These are phyloP conservation scores for Aureobasidium zeae DNA, from an alignment of 2,329 filamentous ascomycete species.

Conservation along the genomic window DNA sequence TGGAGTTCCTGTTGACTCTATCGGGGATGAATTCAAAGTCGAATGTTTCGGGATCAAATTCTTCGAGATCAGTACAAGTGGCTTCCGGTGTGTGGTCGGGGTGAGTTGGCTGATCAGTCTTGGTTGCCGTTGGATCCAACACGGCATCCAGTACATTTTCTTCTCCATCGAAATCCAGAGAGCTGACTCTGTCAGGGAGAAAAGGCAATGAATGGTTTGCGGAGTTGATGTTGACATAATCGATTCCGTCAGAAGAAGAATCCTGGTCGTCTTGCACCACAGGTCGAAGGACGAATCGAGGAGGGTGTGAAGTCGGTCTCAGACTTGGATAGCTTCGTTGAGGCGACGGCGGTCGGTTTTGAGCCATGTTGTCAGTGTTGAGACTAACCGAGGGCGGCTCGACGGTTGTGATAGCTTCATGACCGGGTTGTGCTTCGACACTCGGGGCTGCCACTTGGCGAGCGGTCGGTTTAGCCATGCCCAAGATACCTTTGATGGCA, in stretches of 20 bases:
- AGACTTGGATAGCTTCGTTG: constrained; percentile 12
- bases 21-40: not conserved
- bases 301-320: constrained; percentile 33
- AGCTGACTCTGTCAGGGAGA: not conserved
- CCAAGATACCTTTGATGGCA: not conserved
- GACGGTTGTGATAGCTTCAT: not conserved
- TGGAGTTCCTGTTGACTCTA: not conserved
- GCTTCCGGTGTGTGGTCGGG: too few species aligned
- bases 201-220: not conserved
- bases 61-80: not conserved
- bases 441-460: too few species aligned
- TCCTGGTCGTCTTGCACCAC: constrained; percentile 43
- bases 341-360: not conserved
- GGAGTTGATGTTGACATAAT: not conserved
- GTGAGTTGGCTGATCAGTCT: not conserved
- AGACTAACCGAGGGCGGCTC: not conserved
- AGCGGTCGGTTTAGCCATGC: too few species aligned
- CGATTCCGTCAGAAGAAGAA: not conserved
- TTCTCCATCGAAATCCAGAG: constrained; percentile 29
- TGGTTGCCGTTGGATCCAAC: not conserved
- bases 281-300: constrained; percentile 52
- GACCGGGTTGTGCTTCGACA: not conserved
- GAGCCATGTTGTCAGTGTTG: not conserved
- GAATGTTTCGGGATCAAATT: not conserved
- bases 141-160: not conserved